Percentiles rank a stretch among this genome's conserved stretches.
Conservation (phyloP, 1,284 basidiomycete species). For the Volvariella volvacea region DNA sequence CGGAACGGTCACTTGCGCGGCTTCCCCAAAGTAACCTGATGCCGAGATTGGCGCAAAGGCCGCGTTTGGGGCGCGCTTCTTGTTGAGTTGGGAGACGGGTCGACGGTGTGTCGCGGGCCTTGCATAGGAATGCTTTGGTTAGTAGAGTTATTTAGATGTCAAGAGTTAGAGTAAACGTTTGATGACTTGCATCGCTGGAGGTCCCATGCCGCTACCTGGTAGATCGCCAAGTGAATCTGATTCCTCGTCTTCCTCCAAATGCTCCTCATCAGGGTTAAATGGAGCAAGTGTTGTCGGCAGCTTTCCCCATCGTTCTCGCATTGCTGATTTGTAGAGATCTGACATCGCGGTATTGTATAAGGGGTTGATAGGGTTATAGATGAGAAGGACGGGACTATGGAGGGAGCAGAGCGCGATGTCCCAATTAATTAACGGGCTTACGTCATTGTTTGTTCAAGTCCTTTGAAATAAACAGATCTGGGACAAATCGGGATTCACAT, state of each 20-base stretch:
- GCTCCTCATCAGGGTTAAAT: conserved; percentile 37
- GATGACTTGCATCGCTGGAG: conserved; percentile 49
- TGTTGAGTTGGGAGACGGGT: conserved; percentile 14
- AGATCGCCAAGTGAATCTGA: conserved; percentile 58
- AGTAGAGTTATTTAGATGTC: conserved; percentile 5
- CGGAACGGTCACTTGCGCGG: conserved; percentile 65
- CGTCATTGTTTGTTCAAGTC: too few relatives aligned
- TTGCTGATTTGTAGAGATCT: conserved; percentile 60
- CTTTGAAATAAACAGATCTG: too few relatives aligned
- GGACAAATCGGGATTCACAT: too few relatives aligned
- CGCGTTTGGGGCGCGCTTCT: conserved; percentile 40
- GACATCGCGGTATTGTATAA: conserved; percentile 59
- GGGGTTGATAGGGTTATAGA: too few relatives aligned
- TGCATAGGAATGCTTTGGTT: conserved; percentile 7
- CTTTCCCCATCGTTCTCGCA: conserved; percentile 62
- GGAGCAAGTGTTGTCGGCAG: conserved; percentile 46
- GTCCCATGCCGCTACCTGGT: conserved; percentile 47
- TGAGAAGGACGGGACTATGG: not conserved
- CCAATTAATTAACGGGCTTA: too few relatives aligned
- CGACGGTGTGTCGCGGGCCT: conserved; percentile 22
- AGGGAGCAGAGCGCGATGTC: not conserved
- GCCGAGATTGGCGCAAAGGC: conserved; percentile 72
- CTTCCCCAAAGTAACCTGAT: conserved; percentile 66
- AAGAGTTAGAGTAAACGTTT: conserved; percentile 3
- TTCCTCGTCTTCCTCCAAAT: conserved; percentile 56